Conservation (phyloP, 192 early-diverging fungal genomes). For the Dimargaris xerosporica region DNA sequence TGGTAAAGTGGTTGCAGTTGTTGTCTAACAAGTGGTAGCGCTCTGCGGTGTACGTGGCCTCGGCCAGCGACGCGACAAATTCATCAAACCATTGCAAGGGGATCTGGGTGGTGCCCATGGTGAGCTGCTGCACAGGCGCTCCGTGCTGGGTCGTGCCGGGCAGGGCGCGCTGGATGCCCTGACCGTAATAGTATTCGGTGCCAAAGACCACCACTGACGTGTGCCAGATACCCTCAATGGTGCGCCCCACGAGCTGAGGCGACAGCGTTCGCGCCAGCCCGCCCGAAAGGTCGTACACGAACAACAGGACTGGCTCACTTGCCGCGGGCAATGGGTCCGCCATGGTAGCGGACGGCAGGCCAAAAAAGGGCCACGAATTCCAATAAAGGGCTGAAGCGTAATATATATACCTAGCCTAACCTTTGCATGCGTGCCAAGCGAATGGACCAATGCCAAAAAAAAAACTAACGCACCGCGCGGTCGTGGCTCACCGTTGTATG, state of each 20-base stretch:
- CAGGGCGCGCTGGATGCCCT: constrained; percentile 40
- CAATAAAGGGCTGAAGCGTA: too few species aligned
- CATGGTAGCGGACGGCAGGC: too few species aligned
- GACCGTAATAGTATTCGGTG: constrained; percentile 62
- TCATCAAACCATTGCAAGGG: constrained; percentile 52
- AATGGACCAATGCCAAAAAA: too few species aligned
- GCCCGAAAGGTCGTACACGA: constrained; percentile 44
- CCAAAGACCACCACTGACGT: constrained; percentile 64
- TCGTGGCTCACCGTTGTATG: too few species aligned
- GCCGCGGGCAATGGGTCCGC: too few species aligned
- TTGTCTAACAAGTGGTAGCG: constrained; percentile 76
- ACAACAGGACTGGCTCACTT: constrained; percentile 25
- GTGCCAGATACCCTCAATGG: constrained; percentile 41
- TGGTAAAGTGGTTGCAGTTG: constrained; percentile 75
- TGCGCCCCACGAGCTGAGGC: constrained; percentile 21
- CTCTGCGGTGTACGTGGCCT: constrained; percentile 34
- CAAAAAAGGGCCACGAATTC: too few species aligned
- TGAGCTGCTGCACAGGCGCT: constrained; percentile 41
- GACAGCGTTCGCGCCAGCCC: constrained; percentile 67
- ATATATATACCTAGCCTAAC: too few species aligned
- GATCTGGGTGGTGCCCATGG: constrained; percentile 66
- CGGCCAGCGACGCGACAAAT: constrained; percentile 46
- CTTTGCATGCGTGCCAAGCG: too few species aligned
- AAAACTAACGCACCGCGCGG: too few species aligned
- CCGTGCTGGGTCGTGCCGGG: constrained; percentile 47